These are phyloP conservation scores for Suillus sp. DNA, from an alignment of 768 basidiomycete species.

Conservation along the genomic window DNA sequence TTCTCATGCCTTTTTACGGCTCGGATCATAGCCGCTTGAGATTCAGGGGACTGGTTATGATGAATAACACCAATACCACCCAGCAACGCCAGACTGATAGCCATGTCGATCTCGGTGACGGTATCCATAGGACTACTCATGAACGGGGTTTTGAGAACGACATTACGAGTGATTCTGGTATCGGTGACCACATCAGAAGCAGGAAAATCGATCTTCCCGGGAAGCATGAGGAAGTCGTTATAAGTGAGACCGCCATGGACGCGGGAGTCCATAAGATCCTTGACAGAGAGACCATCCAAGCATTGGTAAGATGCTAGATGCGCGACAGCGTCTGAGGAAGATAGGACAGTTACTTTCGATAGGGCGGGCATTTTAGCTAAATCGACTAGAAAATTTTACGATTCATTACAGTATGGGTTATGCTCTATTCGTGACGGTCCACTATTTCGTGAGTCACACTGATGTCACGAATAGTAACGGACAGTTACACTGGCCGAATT, in stretches of 20 bases:
- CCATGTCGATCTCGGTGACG: slow-evolving; percentile 95
- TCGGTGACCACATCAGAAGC: slow-evolving; percentile 81
- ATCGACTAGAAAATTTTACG: slow-evolving; percentile 4
- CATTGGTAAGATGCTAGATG: slow-evolving; percentile 71
- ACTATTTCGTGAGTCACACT: too few species aligned
- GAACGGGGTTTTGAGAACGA: slow-evolving; percentile 92
- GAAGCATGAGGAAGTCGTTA: slow-evolving; percentile 94
- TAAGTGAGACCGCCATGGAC: slow-evolving; percentile 93
- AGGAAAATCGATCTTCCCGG: slow-evolving; percentile 94
- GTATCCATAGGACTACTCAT: slow-evolving; percentile 99
- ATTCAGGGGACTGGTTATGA: slow-evolving; percentile 84
- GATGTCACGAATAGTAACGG: too few species aligned
- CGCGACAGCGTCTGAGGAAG: slow-evolving; percentile 71
- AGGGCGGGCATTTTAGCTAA: slow-evolving; percentile 38
- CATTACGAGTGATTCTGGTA: slow-evolving; percentile 87
- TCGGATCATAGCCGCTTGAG: slow-evolving; percentile 96
- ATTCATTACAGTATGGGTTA: too few species aligned
- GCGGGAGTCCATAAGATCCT: slow-evolving; percentile 85
- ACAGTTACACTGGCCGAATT: too few species aligned
- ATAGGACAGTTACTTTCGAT: slow-evolving; percentile 48
- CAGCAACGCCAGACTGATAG: slow-evolving; percentile 89
- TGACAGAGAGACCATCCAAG: slow-evolving; percentile 81
- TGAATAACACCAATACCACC: slow-evolving; percentile 99
- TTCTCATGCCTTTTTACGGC: slow-evolving; percentile 99
- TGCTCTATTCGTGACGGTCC: too few species aligned